phyloP scores from a whole-genome alignment of 2,329 filamentous ascomycete species.

The Macrophomina pseudophaseolina region DNA sequence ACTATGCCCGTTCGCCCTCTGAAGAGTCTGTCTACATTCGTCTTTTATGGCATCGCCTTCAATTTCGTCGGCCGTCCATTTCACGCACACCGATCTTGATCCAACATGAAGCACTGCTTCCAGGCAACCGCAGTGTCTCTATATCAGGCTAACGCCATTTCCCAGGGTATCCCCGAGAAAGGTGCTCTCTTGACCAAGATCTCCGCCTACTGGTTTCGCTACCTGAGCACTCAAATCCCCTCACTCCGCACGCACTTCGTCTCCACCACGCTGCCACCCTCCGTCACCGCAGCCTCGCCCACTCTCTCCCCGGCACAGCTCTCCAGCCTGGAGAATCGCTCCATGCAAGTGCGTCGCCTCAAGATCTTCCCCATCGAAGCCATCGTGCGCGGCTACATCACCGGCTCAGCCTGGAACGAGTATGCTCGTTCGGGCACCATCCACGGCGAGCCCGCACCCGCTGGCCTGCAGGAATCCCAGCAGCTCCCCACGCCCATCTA shows the following conservation, averaged over 20 bases:
- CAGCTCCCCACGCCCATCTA: slow-evolving; percentile 72
- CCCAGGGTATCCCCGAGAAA: slow-evolving; percentile 67
- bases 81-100: background rate
- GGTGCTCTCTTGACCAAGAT: slow-evolving; percentile 70
- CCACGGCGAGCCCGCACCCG: slow-evolving; percentile 73
- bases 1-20: too few species aligned
- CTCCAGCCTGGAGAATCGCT: slow-evolving; percentile 61
- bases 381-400: slow-evolving; percentile 89
- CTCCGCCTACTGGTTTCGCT: slow-evolving; percentile 70
- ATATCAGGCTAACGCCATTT: slow-evolving; percentile 8
- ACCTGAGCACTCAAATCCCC: slow-evolving; percentile 63
- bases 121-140: background rate
- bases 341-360: slow-evolving; percentile 77
- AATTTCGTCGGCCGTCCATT: background rate
- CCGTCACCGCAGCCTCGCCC: slow-evolving; percentile 44
- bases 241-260: slow-evolving; percentile 68
- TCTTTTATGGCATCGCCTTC: background rate
- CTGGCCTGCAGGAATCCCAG: slow-evolving; percentile 72
- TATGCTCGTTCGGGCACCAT: slow-evolving; percentile 76
- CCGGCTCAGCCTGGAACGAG: slow-evolving; percentile 82
- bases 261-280: slow-evolving; percentile 60
- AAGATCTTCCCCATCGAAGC: slow-evolving; percentile 80
- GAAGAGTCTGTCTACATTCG: background rate
- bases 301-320: slow-evolving; percentile 35
- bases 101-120: background rate